Evolutionary conservation across 176 grass and related monocot species (phyloP), one percentile per base, ranked within the genome.

Genomic region (Otatea glauca): DNA sequence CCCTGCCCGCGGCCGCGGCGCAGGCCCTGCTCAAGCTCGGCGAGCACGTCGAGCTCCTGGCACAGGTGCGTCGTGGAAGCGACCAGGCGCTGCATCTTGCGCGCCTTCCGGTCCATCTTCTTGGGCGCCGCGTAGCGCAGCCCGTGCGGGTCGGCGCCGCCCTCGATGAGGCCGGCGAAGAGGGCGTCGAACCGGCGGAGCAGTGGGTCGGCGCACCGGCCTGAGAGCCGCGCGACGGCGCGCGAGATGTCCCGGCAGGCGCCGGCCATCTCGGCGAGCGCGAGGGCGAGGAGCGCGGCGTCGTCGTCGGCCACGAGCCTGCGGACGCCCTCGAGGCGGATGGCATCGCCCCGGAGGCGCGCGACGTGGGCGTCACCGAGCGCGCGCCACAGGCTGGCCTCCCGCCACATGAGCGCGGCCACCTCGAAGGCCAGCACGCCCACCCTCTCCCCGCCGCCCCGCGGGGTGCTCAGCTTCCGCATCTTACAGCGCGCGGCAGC

Each of bases 41-140:
- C 56, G 59, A 97, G 86, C 84, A 94, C 88, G 53, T 97, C 92
- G 29, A 94, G 53, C 73, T 97, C 94, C 65, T 94, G 90, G 74
- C 84, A 75, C 0, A 97, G 92, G 70, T 78, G 79, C 3, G 84
- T 79, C 0, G 88, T 92, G 64, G 63, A 17, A 0, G 88, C 81
- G 1, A 97, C 86, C 1, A 97, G 69, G 11, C 84, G 73, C 83
- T 92, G 90, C 94, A 97, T 97, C 88, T 97, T 94, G 68, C 89
- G 59, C 48, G 87, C 90, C 84, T 97, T 94, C 1, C 87, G 81
- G 65, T 94, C 94, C 90, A 97, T 97, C 92, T 97, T 97, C 47
- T 21, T 64, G 16, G 18, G 35, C 1, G 75, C 81, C 0, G 86
- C 70, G 86, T 91, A 94, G 9, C 90, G 80, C 37, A 97, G 56